Base-by-base conservation (phyloP, 2,329 filamentous ascomycete genomes). In the Cercospora zeina region DNA sequence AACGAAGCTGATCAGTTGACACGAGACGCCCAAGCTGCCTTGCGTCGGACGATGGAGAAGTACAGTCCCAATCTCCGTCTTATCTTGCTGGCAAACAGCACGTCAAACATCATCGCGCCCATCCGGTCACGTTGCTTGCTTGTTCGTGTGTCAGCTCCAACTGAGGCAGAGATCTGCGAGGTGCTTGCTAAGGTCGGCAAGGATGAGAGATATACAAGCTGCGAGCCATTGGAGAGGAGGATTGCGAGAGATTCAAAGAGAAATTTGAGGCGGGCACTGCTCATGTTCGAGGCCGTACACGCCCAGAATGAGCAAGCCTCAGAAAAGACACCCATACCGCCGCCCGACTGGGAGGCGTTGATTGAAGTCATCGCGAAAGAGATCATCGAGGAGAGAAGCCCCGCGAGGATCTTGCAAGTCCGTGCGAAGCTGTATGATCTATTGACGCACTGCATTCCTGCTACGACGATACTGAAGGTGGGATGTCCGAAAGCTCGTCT, bases 11-110 rank as follows among this genome's bases (percentile, higher is more conserved):
- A 99, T 74, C 90, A 96, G 73, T 83, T 99, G 67, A 95, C 89
- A 3, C 83, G 95, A 66, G 95, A 99, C 81, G 95, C 95, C 3
- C 95, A 99, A 78, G 95, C 96, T 0, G 96, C 96, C 33, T 80
- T 99, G 73, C 86, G 95, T 76, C 83, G 95, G 66, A 99, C 95
- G 0, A 99, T 99, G 95, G 95, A 99, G 79, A 99, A 99, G 78
- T 99, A 99, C 82, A 96, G 90, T 72, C 93, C 93, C 13, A 99
- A 99, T 75, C 73, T 99, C 73, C 85, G 95, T 21, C 78, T 99
- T 69, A 97, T 99, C 54, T 80, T 99, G 63, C 80, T 99, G 63
- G 95, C 95, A 54, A 97, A 97, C 75, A 96, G 90, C 68, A 99
- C 95, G 21, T 93, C 93, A 67, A 97, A 97, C 73, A 99, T 99